A percentile compares a stretch with the other conserved stretches of the same genome.
Evolutionary conservation across 768 basidiomycete species (phyloP).

Genomic region (Leucosporidium creatinivorum): DNA sequence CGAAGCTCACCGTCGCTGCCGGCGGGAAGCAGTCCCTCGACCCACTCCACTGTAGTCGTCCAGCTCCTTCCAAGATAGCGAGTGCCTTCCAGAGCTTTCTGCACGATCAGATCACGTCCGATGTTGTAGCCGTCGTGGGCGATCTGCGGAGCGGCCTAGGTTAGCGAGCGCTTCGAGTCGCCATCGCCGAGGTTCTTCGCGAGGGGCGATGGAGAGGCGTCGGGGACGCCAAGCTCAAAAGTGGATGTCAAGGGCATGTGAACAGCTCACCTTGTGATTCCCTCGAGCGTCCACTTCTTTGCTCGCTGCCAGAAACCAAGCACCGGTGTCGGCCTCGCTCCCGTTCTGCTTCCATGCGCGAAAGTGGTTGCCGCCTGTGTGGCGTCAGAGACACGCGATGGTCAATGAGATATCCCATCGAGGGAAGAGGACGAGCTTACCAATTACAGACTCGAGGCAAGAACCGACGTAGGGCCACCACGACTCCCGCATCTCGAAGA

Average conservation of each 20-base stretch:
- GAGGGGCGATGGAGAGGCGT: too few species aligned
- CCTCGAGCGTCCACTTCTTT: slow-evolving; percentile 50
- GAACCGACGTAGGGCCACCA: slow-evolving; percentile 70
- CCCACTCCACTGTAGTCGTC: slow-evolving; percentile 71
- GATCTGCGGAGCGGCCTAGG: slow-evolving; percentile 44
- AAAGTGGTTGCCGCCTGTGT: slow-evolving; percentile 58
- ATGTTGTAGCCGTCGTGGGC: slow-evolving; percentile 70
- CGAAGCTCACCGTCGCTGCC: slow-evolving; percentile 56
- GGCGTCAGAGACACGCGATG: slow-evolving; percentile 49
- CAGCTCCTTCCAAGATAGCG: slow-evolving; percentile 62
- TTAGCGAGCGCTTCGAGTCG: too few species aligned
- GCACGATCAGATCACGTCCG: slow-evolving; percentile 68
- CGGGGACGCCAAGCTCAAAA: too few species aligned
- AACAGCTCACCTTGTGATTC: slow-evolving; percentile 48
- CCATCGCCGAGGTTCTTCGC: too few species aligned
- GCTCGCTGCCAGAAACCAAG: slow-evolving; percentile 65
- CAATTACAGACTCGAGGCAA: slow-evolving; percentile 77
- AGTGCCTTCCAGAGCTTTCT: slow-evolving; percentile 55
- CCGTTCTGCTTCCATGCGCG: slow-evolving; percentile 86
- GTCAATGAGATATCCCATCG: too few species aligned
- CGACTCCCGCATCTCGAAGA: slow-evolving; percentile 66
- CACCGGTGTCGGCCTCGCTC: slow-evolving; percentile 52
- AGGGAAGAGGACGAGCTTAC: slow-evolving; percentile 38
- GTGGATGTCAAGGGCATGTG: too few species aligned
- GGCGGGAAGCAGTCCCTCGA: slow-evolving; percentile 55